Percentiles rank a stretch among this genome's conserved stretches.
These are phyloP conservation scores for Exophiala viscosa DNA, from an alignment of 2,329 filamentous ascomycete species.

Conservation along the genomic window DNA sequence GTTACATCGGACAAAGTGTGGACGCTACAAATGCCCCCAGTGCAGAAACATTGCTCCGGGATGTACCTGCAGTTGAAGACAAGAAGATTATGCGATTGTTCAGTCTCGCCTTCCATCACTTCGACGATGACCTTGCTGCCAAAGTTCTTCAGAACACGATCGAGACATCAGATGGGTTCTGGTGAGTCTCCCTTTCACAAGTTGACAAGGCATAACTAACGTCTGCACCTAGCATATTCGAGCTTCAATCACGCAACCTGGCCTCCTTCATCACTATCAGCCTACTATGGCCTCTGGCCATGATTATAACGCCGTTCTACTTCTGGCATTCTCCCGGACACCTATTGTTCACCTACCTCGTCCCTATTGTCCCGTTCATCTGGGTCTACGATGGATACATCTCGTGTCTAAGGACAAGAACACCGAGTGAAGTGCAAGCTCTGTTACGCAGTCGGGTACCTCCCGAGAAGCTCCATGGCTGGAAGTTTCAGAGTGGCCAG, in stretches of 20 bases:
- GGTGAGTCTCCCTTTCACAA: constrained; percentile 26
- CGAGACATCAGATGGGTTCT: constrained; percentile 43
- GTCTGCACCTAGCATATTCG: constrained; percentile 53
- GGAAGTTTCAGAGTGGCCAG: constrained; percentile 28
- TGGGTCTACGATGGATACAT: constrained; percentile 67
- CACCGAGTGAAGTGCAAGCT: constrained; percentile 59
- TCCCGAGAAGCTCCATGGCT: constrained; percentile 22
- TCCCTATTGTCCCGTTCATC: constrained; percentile 65
- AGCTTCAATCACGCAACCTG: constrained; percentile 65
- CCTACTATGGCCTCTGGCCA: constrained; percentile 39
- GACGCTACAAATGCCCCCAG: constrained; percentile 62
- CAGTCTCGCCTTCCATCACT: constrained; percentile 74
- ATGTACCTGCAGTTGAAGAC: constrained; percentile 33
- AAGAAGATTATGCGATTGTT: constrained; percentile 65
- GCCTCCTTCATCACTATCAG: constrained; percentile 53
- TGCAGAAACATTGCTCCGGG: constrained; percentile 36
- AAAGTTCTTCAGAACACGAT: constrained; percentile 63
- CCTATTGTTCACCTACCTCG: constrained; percentile 62
- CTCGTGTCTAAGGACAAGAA: constrained; percentile 64
- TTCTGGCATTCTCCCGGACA: constrained; percentile 50
- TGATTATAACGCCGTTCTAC: constrained; percentile 33
- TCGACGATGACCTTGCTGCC: constrained; percentile 60
- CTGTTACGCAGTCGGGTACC: constrained; percentile 46
- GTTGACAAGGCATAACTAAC: constrained; percentile 23
- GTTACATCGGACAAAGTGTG: constrained; percentile 58